Evolutionary conservation across 2,329 filamentous ascomycete species (phyloP).

Genomic region (Claviceps capensis): DNA sequence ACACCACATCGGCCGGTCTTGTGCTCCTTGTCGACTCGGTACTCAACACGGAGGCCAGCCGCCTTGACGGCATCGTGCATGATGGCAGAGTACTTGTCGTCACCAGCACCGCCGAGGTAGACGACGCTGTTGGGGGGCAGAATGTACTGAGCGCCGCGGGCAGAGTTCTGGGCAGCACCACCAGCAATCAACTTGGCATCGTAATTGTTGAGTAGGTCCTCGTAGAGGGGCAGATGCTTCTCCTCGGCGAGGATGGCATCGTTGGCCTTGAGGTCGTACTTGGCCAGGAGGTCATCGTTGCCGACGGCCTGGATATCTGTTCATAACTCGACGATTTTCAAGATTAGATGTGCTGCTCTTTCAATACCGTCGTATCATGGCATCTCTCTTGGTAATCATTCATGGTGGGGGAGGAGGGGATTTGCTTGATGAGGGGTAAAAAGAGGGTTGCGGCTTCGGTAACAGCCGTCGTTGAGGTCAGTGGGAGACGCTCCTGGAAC

Average conservation of each 20-base stretch:
- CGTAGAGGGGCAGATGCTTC: slow-evolving; percentile 80
- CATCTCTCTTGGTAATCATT: neutral
- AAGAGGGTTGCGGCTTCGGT: neutral
- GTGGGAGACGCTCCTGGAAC: slow-evolving; percentile 14
- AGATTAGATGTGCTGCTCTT: neutral
- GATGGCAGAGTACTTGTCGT: slow-evolving; percentile 89
- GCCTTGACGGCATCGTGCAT: slow-evolving; percentile 75
- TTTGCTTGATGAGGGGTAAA: neutral
- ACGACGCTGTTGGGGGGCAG: slow-evolving; percentile 80
- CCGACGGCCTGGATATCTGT: slow-evolving; percentile 83
- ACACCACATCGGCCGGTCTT: slow-evolving; percentile 92
- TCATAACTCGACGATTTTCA: neutral
- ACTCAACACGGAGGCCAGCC: slow-evolving; percentile 85
- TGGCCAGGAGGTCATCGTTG: slow-evolving; percentile 70
- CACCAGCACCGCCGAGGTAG: slow-evolving; percentile 86
- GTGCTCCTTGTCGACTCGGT: slow-evolving; percentile 73
- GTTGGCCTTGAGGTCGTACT: slow-evolving; percentile 90
- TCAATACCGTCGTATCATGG: neutral
- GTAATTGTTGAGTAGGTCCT: slow-evolving; percentile 85
- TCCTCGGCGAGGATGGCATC: slow-evolving; percentile 94
- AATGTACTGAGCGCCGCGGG: slow-evolving; percentile 91
- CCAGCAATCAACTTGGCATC: slow-evolving; percentile 91
- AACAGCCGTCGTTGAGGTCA: neutral
- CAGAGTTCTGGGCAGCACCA: slow-evolving; percentile 94
- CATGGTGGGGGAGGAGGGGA: neutral